Base-by-base conservation (phyloP, 371 early-diverging fungal species). In the Actinomortierella wolfii region DNA sequence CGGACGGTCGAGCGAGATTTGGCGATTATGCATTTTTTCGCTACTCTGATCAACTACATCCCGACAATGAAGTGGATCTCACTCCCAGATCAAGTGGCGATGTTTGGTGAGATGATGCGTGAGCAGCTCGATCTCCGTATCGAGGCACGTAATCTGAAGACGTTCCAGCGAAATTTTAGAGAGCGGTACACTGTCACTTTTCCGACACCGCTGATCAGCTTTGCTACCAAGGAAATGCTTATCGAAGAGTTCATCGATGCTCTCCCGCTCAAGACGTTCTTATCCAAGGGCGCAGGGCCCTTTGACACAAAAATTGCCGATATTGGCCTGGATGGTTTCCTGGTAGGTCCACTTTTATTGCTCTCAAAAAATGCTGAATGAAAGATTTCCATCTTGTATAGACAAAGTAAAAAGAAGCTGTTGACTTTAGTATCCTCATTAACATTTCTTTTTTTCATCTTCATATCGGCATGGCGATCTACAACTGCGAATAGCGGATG, bases 91-190 rank as follows among this genome's bases (percentile, higher is more conserved):
- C 97, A 98, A 70, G 92, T 95, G 3, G 64, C 68, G 0, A 89
- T 90, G 49, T 97, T 99, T 85, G 89, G 89, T 4, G 69, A 77
- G n/a, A 95, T 97, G 94, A 96, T 99, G 96, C 76, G 79, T 44
- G 84, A 86, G 45, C 98, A 99, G 69, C 63, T 94, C 21, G 96
- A 99, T 78, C 58, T 99, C 50, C 77, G 91, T 18, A 79, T 85
- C 11, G 99, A 99, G 70, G 94, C 89, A 7, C 52, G 67, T 1
- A 94, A 97, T 67, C 64, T 96, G 51, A 64, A 78, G 15, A 67
- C 77, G 3, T 96, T 97, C 73, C 78, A 83, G 15, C 65, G 79
- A 1, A 87, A 92, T 67, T 96, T 96, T 68, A 58, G 62, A 20
- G 63, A 81, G 28, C 76, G 84, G 0, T 68, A 63, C 7, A 76